Conservation (phyloP, 2,329 filamentous ascomycete genomes). For the Amauroascus niger region DNA sequence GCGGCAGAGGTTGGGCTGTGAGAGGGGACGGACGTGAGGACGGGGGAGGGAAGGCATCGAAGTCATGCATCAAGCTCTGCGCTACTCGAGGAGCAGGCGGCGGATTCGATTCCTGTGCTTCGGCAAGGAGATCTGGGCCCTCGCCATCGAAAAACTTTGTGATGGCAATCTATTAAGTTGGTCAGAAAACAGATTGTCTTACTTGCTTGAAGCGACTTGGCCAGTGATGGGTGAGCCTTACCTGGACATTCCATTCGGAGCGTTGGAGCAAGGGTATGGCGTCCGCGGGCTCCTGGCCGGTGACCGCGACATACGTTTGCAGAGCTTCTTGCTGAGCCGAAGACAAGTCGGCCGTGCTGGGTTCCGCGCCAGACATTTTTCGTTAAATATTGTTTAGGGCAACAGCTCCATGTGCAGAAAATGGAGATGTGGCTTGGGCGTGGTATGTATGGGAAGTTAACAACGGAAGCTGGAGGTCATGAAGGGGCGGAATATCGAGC, state of each 20-base stretch:
- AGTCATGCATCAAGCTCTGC: conserved; percentile 58
- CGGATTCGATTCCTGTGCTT: conserved; percentile 56
- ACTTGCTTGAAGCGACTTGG: not conserved
- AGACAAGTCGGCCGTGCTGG: conserved; percentile 57
- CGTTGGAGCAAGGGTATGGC: conserved; percentile 70
- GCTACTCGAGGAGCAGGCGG: conserved; percentile 55
- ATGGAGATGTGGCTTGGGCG: not conserved
- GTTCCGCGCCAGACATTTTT: conserved; percentile 37
- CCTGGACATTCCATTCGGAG: conserved; percentile 94
- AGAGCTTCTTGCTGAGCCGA: conserved; percentile 71
- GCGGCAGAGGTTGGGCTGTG: conserved; percentile 42
- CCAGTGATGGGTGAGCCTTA: conserved; percentile 27
- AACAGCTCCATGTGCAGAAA: conserved; percentile 6
- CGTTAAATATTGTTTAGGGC: not conserved
- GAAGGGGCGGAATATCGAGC: too few species aligned
- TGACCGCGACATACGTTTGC: conserved; percentile 80
- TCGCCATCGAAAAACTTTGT: conserved; percentile 98
- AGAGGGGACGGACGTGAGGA: conserved; percentile 29
- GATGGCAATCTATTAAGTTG: conserved; percentile 65
- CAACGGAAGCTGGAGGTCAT: too few species aligned
- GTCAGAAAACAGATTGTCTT: conserved; percentile 5
- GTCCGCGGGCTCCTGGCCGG: conserved; percentile 66
- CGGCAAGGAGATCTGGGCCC: conserved; percentile 67
- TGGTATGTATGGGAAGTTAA: too few species aligned
- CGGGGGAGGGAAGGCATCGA: conserved; percentile 47